Percentiles rank a stretch among this genome's conserved stretches.
phyloP scores from a whole-genome alignment of 2,329 filamentous ascomycete genomes.

The Clathrospora elynae region DNA sequence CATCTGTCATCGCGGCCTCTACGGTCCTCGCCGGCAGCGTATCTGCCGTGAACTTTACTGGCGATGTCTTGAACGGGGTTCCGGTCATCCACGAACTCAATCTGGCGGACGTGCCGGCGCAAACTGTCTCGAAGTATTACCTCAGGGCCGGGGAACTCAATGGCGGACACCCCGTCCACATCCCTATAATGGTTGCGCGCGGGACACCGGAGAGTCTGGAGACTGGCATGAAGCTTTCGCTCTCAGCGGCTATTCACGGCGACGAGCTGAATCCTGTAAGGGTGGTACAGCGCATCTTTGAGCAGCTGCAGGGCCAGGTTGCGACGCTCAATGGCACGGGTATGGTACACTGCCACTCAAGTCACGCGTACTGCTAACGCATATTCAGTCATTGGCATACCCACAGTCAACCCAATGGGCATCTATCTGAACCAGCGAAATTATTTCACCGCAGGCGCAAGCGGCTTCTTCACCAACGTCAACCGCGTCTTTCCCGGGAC shows the following conservation, averaged over 20 bases:
- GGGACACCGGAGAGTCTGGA: conserved; percentile 45
- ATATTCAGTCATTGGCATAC: conserved; percentile 45
- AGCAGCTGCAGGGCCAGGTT: conserved; percentile 35
- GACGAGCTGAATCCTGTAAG: conserved; percentile 49
- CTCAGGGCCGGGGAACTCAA: conserved; percentile 47
- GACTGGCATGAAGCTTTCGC: conserved; percentile 44
- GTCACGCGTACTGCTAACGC: conserved; percentile 6
- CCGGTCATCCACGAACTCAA: conserved; percentile 43
- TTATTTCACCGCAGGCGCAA: conserved; percentile 42
- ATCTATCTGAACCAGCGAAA: conserved; percentile 50
- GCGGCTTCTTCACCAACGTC: conserved; percentile 42
- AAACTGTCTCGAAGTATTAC: conserved; percentile 46
- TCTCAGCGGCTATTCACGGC: conserved; percentile 48
- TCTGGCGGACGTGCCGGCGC: conserved; percentile 44
- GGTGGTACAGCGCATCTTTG: conserved; percentile 46
- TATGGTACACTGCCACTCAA: conserved; percentile 8
- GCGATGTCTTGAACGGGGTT: conserved; percentile 42
- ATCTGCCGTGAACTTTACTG: conserved; percentile 36
- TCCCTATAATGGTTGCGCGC: conserved; percentile 48
- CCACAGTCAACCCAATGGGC: conserved; percentile 48
- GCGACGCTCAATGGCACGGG: conserved; percentile 46
- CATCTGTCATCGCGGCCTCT: conserved; percentile 22
- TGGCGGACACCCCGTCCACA: conserved; percentile 46
- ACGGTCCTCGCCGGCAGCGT: conserved; percentile 25
- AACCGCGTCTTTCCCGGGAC: conserved; percentile 45